Evolutionary conservation across 257 asterid genomes (phyloP).

Genomic region (Paraleonurus japonicus): DNA sequence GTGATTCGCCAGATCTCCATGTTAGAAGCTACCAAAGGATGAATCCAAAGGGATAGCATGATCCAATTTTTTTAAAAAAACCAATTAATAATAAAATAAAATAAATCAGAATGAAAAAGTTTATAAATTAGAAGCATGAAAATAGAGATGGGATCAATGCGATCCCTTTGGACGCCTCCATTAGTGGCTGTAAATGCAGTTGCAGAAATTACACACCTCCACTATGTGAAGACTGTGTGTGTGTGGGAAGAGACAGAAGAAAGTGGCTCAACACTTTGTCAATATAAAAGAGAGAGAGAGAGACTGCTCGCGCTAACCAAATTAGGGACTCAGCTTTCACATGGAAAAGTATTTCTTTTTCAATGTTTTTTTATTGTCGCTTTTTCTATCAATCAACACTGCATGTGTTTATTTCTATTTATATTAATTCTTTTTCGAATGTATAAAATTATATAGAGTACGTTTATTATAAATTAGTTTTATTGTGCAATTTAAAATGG

Average conservation of each 20-base stretch:
- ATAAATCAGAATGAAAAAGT: neutral
- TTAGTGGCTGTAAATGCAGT: conserved; percentile 47
- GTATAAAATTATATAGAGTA: too few species aligned
- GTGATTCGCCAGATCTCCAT: conserved; percentile 23
- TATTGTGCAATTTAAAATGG: too few species aligned
- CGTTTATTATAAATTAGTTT: too few species aligned
- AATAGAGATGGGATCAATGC: conserved; percentile 74
- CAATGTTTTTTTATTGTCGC: conserved; percentile 10
- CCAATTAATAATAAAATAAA: neutral
- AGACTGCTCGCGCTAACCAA: conserved; percentile 34
- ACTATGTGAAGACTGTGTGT: conserved; percentile 18
- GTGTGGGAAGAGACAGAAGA: conserved; percentile 36
- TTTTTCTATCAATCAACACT: neutral
- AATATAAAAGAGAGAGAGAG: conserved; percentile 54
- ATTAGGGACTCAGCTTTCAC: conserved; percentile 28
- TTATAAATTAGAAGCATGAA: neutral
- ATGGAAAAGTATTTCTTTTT: conserved; percentile 8
- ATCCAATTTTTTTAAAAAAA: too few species aligned
- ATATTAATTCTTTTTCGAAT: too few species aligned
- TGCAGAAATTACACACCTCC: neutral
- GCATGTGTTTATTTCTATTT: too few species aligned
- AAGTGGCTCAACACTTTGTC: conserved; percentile 49
- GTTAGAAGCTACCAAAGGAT: conserved; percentile 70
- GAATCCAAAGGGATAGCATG: conserved; percentile 72
- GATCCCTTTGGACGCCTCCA: conserved; percentile 99